phyloP scores from a whole-genome alignment of 108 stramenopile species.

The Conticribra weissflogii region DNA sequence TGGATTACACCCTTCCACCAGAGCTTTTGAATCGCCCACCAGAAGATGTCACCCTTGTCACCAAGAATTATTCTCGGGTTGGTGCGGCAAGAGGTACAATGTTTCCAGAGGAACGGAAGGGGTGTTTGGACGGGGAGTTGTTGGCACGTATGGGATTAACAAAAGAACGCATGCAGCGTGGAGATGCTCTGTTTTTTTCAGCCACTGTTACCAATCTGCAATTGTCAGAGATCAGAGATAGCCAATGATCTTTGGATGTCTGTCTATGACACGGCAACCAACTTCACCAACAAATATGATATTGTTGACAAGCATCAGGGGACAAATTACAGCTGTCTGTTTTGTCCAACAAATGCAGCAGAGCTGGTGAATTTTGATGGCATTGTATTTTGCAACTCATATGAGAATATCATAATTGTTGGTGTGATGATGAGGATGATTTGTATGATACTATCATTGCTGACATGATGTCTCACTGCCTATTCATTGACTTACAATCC shows the following conservation, averaged over 20 bases:
- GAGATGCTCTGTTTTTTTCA: no score
- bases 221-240: background rate
- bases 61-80: no score
- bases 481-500: no score
- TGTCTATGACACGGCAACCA: background rate
- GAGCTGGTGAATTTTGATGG: background rate
- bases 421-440: background rate
- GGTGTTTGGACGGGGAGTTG: no score
- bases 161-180: no score
- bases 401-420: background rate
- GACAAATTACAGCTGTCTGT: background rate
- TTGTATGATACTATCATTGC: background rate
- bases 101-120: no score
- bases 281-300: background rate
- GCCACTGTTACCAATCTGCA: background rate
- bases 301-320: background rate
- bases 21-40: no score
- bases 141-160: no score
- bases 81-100: no score
- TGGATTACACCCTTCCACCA: no score
- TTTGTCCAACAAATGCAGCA: background rate
- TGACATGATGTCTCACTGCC: no score
- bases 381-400: background rate
- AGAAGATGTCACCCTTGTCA: no score
- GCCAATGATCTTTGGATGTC: background rate